phyloP scores from a whole-genome alignment of 73 alveolate genomes.

The Vitrella brassicaformis region DNA sequence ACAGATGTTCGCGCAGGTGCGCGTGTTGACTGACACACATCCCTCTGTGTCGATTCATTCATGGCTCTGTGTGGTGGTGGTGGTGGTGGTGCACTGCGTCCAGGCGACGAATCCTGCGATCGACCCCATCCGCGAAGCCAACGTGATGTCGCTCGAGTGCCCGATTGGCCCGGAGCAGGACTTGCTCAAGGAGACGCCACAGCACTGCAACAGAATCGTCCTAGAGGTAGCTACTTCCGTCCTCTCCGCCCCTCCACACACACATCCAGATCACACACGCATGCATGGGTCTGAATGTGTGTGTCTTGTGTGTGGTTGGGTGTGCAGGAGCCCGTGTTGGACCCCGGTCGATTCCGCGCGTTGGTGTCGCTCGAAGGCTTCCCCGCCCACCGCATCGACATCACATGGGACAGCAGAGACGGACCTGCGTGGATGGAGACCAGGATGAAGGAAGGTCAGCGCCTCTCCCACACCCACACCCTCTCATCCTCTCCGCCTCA shows the following conservation, averaged over 20 bases:
- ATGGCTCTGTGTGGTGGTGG: not conserved
- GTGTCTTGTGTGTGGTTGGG: too few species aligned
- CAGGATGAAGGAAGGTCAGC: too few species aligned
- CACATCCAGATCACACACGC: too few species aligned
- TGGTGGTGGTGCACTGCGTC: not conserved
- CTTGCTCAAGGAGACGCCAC: conserved; percentile 6
- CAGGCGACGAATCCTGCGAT: conserved; percentile 32
- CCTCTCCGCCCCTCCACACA: too few species aligned
- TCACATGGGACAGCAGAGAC: not conserved
- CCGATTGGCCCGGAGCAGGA: conserved; percentile 28
- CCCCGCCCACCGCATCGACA: not conserved
- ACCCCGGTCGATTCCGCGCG: not conserved
- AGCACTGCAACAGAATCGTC: not conserved
- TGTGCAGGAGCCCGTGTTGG: not conserved
- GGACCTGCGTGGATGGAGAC: not conserved
- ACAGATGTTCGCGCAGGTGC: conserved; percentile 1
- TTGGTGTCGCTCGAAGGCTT: not conserved
- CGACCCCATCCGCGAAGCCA: conserved; percentile 34
- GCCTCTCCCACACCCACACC: too few species aligned
- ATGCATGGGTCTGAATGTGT: too few species aligned
- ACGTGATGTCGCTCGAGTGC: conserved; percentile 19
- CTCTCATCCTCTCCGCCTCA: too few species aligned
- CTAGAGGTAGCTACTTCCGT: too few species aligned
- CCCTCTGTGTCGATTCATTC: not conserved
- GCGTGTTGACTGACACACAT: not conserved